Base-by-base conservation (phyloP, 2,329 filamentous ascomycete species). In the Colletotrichum gloeosporioides region DNA sequence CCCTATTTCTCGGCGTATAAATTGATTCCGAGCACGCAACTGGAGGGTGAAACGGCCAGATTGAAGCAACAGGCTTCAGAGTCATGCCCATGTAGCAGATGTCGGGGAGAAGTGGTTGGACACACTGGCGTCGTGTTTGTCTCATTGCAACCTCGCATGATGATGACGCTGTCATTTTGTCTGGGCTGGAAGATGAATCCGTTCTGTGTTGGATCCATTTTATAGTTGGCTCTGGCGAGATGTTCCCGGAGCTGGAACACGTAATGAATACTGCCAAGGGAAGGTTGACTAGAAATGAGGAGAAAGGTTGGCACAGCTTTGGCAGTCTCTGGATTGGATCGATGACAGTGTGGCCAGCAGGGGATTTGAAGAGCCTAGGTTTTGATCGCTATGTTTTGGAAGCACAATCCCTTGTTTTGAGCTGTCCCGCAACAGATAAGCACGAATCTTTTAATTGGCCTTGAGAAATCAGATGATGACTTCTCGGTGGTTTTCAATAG, bases 121-220 rank as follows among this genome's bases (percentile, higher is more conserved):
- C 18, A 44, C 8, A n/a, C n/a, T n/a, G n/a, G n/a, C n/a, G n/a
- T 13, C 10, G 12, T 15, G 32, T 13, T 32, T 9, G 2, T 9
- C 10, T 9, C 31, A 9, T 31, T 32, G 9, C 31, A 32, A 32
- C 4, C 31, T 32, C 10, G 8, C 10, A 31, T 31, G 31, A 31
- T 9, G 31, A 31, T 9, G 31, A 31, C 6, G 8, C 6, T 3
- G 9, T 31, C 3, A 32, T 32, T 12, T 22, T 13, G 44, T 53
- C 6, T 25, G 10, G 2, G n/a, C 44, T 53, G 1, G 6, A 2
- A 13, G 2, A 22, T 22, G n/a, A 2, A 10, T 53, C 2, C 12
- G 2, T 53, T 10, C 6, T 53, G n/a, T 2, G 8, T 12, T 13
- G n/a, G 10, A 13, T 3, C 10, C 0, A 13, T 22, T 53, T 22